A percentile compares a stretch with the other conserved stretches of the same genome.
Evolutionary conservation across 2,329 filamentous ascomycete species (phyloP).

Genomic region (Neurospora crassa): DNA sequence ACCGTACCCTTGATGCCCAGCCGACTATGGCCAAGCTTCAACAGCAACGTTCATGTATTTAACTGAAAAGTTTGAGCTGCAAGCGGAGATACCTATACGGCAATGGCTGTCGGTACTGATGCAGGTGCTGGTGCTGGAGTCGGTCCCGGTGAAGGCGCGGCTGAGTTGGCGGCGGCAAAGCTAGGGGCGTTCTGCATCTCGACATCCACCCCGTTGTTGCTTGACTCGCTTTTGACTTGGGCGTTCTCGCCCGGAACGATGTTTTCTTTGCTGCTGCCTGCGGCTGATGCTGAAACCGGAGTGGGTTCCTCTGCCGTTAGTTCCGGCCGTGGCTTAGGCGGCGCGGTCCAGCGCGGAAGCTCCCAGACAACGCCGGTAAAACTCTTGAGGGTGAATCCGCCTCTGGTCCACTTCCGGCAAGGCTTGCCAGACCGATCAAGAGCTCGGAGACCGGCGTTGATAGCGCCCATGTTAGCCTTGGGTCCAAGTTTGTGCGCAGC

Average conservation of each 20-base stretch:
- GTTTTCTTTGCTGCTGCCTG: constrained; percentile 49
- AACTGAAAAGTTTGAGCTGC: not conserved
- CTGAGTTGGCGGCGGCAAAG: constrained; percentile 41
- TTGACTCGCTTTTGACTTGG: constrained; percentile 38
- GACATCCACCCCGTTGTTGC: constrained; percentile 35
- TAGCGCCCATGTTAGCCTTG: constrained; percentile 93
- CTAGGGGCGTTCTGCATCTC: constrained; percentile 46
- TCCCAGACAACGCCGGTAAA: constrained; percentile 85
- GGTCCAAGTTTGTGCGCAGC: constrained; percentile 77
- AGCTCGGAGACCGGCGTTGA: constrained; percentile 90
- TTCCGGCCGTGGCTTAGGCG: constrained; percentile 43
- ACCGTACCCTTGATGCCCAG: constrained; percentile 1
- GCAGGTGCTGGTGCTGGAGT: not conserved
- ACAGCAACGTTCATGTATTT: not conserved
- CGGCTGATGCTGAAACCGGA: constrained; percentile 30
- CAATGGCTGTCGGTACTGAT: constrained; percentile 20
- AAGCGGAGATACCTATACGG: constrained; percentile 9
- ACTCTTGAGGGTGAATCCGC: constrained; percentile 75
- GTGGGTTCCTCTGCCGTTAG: constrained; percentile 37
- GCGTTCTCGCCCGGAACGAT: constrained; percentile 47
- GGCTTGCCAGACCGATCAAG: constrained; percentile 88
- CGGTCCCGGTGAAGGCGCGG: constrained; percentile 22
- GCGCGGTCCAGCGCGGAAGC: constrained; percentile 73
- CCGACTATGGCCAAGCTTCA: not conserved
- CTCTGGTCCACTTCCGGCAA: constrained; percentile 83